phyloP scores from a whole-genome alignment of 169 alveolate genomes.

The Neospora caninum region DNA sequence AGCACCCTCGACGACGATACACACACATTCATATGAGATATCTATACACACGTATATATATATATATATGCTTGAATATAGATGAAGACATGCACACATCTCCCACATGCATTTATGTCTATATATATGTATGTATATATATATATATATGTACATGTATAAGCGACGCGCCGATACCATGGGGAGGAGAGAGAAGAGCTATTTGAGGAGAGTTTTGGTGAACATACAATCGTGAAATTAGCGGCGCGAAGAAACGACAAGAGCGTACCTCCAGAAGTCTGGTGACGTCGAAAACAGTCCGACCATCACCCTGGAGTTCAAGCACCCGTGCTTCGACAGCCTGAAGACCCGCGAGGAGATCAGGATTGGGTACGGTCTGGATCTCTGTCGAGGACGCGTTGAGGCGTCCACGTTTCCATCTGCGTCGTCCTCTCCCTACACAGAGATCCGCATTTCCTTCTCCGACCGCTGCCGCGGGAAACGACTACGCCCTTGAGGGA shows the following conservation, averaged over 20 bases:
- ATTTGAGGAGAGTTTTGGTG: no score
- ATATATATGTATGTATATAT: not conserved
- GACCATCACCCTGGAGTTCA: constrained; percentile 10
- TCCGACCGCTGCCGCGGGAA: not conserved
- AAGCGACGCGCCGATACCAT: no score
- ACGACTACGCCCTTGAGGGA: no score
- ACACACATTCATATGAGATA: not conserved
- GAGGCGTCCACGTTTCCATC: not conserved
- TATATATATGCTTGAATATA: not conserved
- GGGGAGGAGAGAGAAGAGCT: no score
- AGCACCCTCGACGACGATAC: not conserved
- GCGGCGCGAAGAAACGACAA: no score
- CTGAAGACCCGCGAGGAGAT: not conserved
- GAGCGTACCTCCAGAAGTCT: constrained; percentile 25
- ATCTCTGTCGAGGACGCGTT: not conserved
- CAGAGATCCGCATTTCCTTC: not conserved
- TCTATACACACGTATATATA: not conserved
- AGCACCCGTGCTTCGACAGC: constrained; percentile 21
- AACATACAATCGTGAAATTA: no score
- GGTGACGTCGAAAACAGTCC: constrained; percentile 23
- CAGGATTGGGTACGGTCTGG: not conserved
- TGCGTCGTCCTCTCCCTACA: not conserved
- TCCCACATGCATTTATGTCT: not conserved
- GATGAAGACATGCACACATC: not conserved
- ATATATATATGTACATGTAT: not conserved